A percentile compares a stretch with the other conserved stretches of the same genome.
These are phyloP conservation scores for Eucalyptus melliodora DNA, from an alignment of 345 rosid genomes.

Conservation along the genomic window DNA sequence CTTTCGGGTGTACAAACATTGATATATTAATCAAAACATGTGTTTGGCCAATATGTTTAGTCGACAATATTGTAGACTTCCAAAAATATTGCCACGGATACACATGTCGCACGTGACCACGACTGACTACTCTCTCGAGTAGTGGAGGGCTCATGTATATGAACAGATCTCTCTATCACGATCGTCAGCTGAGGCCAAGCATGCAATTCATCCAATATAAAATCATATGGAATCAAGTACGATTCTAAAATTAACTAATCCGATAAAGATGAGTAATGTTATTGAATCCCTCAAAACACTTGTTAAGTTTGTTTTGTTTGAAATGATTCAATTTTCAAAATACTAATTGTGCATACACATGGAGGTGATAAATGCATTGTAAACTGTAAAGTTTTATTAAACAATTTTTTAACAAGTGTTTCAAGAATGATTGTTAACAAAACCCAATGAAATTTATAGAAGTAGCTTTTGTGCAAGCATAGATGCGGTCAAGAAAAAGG, in stretches of 20 bases:
- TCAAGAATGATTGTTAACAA: neutral
- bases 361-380: neutral
- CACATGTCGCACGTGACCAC: neutral
- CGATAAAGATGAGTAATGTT: neutral
- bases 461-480: neutral
- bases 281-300: neutral
- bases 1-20: neutral
- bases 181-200: neutral
- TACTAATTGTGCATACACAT: neutral
- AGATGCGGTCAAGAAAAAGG: neutral
- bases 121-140: neutral
- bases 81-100: neutral
- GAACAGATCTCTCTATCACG: neutral
- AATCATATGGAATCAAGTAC: neutral
- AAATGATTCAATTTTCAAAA: neutral
- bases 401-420: neutral
- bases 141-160: neutral
- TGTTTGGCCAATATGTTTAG: neutral
- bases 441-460: neutral
- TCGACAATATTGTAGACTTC: neutral
- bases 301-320: neutral
- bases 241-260: neutral
- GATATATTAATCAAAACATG: neutral
- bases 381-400: neutral
- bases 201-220: neutral